Conservation (phyloP, 2,329 filamentous ascomycete genomes). For the Colletotrichum chlorophyti region DNA sequence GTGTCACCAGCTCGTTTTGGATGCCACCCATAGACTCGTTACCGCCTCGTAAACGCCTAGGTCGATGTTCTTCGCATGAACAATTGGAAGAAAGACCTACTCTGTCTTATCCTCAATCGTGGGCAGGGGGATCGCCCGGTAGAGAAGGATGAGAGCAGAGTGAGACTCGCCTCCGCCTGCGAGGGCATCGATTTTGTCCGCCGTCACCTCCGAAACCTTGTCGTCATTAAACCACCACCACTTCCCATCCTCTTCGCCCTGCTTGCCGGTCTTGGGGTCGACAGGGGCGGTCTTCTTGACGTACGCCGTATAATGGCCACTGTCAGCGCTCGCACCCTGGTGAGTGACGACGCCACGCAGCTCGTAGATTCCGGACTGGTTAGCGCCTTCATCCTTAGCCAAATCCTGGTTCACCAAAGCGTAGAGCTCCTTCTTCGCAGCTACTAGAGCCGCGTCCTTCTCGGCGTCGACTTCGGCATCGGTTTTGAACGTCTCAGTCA, state of each 20-base stretch:
- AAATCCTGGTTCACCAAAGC: constrained; percentile 78
- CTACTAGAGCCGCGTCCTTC: constrained; percentile 74
- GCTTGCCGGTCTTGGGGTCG: constrained; percentile 78
- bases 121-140: constrained; percentile 76
- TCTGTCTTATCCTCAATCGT: constrained; percentile 53
- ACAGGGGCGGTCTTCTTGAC: constrained; percentile 86
- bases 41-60: constrained; percentile 27
- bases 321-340: constrained; percentile 95
- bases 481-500: constrained; percentile 84
- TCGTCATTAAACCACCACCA: constrained; percentile 99
- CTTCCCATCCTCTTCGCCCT: constrained; percentile 84
- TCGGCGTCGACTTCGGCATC: constrained; percentile 93
- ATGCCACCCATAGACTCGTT: constrained; percentile 24
- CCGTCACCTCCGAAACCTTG: constrained; percentile 89
- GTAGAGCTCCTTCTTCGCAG: constrained; percentile 87
- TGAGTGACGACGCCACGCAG: constrained; percentile 93
- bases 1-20: constrained; percentile 17
- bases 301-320: constrained; percentile 97
- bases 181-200: constrained; percentile 89
- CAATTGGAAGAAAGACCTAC: constrained; percentile 33
- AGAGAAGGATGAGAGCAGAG: constrained; percentile 81
- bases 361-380: constrained; percentile 95
- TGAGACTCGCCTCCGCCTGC: constrained; percentile 89
- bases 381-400: constrained; percentile 79
- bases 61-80: constrained; percentile 15